These are phyloP conservation scores for Echium plantagineum DNA, from an alignment of 257 asterid genomes.

Conservation along the genomic window DNA sequence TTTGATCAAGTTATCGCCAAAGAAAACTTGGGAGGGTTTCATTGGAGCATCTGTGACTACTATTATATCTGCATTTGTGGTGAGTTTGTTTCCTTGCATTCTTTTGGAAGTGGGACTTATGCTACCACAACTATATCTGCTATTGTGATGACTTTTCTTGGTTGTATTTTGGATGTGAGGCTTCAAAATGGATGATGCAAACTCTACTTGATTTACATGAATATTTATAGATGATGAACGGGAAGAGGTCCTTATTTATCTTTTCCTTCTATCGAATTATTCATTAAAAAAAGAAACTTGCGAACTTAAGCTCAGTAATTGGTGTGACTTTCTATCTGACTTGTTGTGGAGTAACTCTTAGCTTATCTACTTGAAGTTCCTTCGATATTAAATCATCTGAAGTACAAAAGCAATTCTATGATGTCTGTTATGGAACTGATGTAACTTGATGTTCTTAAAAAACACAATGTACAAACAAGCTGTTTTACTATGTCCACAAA, in stretches of 20 bases:
- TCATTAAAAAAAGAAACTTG: no score
- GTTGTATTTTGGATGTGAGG: not conserved
- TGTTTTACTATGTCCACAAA: not conserved
- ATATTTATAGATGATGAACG: no score
- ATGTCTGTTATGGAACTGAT: no score
- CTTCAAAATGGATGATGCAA: not conserved
- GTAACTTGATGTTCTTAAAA: not conserved
- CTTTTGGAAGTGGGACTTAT: no score
- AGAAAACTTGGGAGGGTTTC: conserved; percentile 96
- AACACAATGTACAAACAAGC: not conserved
- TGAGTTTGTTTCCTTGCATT: conserved; percentile 16
- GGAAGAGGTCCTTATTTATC: no score
- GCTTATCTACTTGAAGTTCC: no score
- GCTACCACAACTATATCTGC: not conserved
- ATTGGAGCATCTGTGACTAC: conserved; percentile 86
- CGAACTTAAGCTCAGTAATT: not conserved
- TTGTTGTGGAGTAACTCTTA: not conserved
- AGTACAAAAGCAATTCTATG: no score
- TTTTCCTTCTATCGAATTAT: no score
- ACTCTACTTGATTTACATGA: not conserved
- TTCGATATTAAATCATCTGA: no score
- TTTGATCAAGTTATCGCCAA: conserved; percentile 71
- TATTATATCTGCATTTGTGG: conserved; percentile 68
- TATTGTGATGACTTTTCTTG: not conserved
- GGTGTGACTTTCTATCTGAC: not conserved